These are phyloP conservation scores for Yamadazyma akitaensis DNA, from an alignment of 805 yeast species.

Conservation along the genomic window DNA sequence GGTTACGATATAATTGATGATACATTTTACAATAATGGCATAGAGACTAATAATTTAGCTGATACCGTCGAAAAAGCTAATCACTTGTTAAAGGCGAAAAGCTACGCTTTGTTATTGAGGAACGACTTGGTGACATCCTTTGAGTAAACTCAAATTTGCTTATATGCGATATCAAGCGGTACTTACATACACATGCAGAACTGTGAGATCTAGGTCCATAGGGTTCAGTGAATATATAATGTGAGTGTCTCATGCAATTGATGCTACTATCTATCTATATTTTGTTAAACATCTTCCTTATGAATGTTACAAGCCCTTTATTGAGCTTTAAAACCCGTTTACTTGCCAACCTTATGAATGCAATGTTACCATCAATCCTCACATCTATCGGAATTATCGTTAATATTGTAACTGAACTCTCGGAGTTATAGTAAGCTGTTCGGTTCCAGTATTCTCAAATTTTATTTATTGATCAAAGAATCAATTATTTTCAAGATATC, in stretches of 20 bases:
- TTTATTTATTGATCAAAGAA: background rate
- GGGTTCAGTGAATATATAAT: background rate
- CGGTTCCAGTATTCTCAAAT: background rate
- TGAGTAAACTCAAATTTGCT: background rate
- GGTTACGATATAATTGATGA: constrained; percentile 11
- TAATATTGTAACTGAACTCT: background rate
- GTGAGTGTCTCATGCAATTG: background rate
- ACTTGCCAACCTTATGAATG: background rate
- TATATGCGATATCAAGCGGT: background rate
- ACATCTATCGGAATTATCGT: background rate
- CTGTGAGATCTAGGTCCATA: background rate
- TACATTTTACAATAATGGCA: constrained; percentile 8
- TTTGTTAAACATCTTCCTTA: background rate
- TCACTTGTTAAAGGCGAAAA: constrained; percentile 3
- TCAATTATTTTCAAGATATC: constrained; percentile 30
- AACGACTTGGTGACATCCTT: constrained; percentile 10
- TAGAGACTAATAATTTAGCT: background rate
- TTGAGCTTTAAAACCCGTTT: background rate
- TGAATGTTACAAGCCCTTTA: background rate
- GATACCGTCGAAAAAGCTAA: background rate
- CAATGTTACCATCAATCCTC: background rate
- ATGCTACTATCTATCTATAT: background rate
- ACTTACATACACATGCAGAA: background rate
- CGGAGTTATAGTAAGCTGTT: no score
- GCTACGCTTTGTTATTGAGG: constrained; percentile 6